Evolutionary conservation across 305 asterid species (phyloP).

Genomic region (Solanum hybrid): DNA sequence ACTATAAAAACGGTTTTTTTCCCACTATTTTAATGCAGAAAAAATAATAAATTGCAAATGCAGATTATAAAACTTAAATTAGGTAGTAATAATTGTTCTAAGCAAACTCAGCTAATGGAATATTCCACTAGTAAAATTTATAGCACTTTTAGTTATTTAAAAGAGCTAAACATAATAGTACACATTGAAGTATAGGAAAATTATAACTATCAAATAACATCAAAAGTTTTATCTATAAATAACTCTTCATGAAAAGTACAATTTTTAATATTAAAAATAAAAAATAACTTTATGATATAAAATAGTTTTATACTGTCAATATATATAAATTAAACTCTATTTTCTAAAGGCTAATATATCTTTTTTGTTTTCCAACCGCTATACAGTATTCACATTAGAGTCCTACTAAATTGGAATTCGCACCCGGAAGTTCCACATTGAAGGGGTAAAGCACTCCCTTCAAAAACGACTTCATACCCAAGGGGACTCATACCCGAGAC

Average conservation of each 20-base stretch:
- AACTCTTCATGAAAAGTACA: neutral
- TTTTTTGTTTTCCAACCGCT: too few relatives aligned
- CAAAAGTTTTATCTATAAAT: neutral
- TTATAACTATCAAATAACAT: neutral
- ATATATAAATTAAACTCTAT: too few relatives aligned
- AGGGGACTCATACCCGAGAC: too few relatives aligned
- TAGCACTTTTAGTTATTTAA: neutral
- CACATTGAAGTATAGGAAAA: neutral
- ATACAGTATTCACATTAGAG: too few relatives aligned
- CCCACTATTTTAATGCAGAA: neutral
- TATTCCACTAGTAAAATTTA: neutral
- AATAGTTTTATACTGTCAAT: too few relatives aligned
- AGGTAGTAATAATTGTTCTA: neutral
- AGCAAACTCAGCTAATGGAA: neutral
- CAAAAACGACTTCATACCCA: neutral
- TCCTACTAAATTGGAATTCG: neutral
- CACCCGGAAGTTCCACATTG: fast-evolving
- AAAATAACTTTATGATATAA: too few relatives aligned
- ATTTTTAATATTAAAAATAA: too few relatives aligned
- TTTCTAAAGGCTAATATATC: neutral
- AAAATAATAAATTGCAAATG: neutral
- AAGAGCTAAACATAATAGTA: neutral
- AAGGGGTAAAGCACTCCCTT: neutral
- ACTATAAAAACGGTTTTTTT: too few relatives aligned
- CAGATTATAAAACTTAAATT: neutral